Base-by-base conservation (phyloP, 331 rosid species). In the Pyrus hybrid region DNA sequence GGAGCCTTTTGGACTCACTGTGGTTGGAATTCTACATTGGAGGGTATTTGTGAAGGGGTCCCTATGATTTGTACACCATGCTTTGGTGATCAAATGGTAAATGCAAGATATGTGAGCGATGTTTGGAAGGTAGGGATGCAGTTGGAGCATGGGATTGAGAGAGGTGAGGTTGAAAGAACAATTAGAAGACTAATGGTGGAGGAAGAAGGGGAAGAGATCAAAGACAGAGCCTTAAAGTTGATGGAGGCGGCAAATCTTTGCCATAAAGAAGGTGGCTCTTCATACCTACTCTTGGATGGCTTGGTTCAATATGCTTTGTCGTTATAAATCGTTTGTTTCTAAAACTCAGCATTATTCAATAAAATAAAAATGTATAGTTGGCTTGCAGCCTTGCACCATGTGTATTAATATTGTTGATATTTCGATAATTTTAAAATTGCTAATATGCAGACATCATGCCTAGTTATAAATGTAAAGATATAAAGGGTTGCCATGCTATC, bases 1-100 rank as follows among this genome's bases (percentile, higher is more conserved):
- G 87, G 87, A 16, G 83, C 74, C 21, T 86, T 86, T 80, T 88
- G 83, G 89, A 86, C 77, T 32, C 89, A 84, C 17, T 35, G 13
- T 69, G 88, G 89, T 17, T 88, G 91, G 88, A 87, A 87, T 68
- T 87, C 87, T 2, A 78, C 77, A 35, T 4, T 71, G 37, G 77
- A 78, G 57, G 35, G 81, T 6, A 18, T 71, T 20, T 78, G 77
- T 28, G 77, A 78, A n/a, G 77, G 77, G 5, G 51, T 78, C 11
- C 77, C 81, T 16, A 78, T 78, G 81, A 71, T 78, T 35, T 78
- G 81, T 13, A 17, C 7, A 61, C 77, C 81, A 30, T 20, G 67
- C 14, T 71, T 78, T 32, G 1, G 6, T 13, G 77, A 78, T 66
- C 73, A 78, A 49, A 64, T 17, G 67, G 68, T 64, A 33, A 64